Evolutionary conservation across 495 filamentous ascomycete species (phyloP).

Genomic region (Penicillium cosmopolitanum): DNA sequence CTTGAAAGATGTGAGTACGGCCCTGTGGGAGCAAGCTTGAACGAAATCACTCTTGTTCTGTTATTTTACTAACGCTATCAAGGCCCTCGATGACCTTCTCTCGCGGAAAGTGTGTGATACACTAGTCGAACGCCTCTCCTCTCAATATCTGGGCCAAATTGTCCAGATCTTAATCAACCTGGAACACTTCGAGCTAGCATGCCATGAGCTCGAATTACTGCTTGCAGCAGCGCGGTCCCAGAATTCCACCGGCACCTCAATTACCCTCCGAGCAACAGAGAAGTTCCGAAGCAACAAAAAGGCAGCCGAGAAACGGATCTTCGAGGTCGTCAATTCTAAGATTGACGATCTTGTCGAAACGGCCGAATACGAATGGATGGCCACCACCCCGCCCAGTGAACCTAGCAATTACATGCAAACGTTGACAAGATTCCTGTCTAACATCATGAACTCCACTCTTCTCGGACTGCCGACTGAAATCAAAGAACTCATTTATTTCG

Average conservation of each 20-base stretch:
- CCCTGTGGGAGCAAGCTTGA: neutral
- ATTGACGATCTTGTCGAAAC: constrained; percentile 97
- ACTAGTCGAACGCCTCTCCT: constrained; percentile 83
- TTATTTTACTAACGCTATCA: constrained; percentile 17
- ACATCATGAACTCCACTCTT: constrained; percentile 94
- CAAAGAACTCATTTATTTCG: constrained; percentile 97
- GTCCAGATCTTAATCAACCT: constrained; percentile 98
- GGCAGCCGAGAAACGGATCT: constrained; percentile 94
- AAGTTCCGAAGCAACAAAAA: constrained; percentile 90
- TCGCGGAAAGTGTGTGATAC: constrained; percentile 87
- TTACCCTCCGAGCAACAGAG: constrained; percentile 79
- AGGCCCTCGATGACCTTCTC: constrained; percentile 87
- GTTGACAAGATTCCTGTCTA: constrained; percentile 87
- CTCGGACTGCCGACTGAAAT: constrained; percentile 91
- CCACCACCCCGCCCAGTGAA: constrained; percentile 62
- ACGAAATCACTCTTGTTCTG: neutral
- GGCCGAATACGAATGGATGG: constrained; percentile 95
- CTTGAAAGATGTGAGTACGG: constrained; percentile 64
- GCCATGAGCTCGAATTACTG: constrained; percentile 80
- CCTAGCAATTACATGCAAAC: constrained; percentile 94
- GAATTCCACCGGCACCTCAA: constrained; percentile 68
- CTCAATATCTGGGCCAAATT: constrained; percentile 94
- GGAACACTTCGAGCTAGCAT: constrained; percentile 94
- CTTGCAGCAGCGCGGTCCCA: constrained; percentile 81
- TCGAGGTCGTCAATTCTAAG: constrained; percentile 97